These are phyloP conservation scores for Lotus japonicus DNA, from an alignment of 306 rosid genomes.

Conservation along the genomic window DNA sequence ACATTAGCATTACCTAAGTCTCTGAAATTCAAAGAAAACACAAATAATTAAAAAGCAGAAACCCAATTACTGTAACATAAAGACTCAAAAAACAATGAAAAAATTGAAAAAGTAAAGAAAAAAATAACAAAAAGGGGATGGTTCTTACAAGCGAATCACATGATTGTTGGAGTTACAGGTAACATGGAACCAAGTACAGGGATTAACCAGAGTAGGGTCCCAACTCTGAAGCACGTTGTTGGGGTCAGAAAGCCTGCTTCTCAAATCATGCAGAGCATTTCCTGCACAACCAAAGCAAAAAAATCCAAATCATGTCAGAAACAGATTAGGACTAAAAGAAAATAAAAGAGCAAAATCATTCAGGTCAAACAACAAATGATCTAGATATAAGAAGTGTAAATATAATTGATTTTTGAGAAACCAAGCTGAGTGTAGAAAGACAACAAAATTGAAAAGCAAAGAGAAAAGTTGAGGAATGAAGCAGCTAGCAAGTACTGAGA, in stretches of 20 bases:
- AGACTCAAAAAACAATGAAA: no score
- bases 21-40: constrained; percentile 46
- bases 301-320: not conserved
- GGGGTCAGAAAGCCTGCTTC: constrained; percentile 66
- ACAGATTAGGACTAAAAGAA: not conserved
- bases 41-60: constrained; percentile 6
- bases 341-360: not conserved
- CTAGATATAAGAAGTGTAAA: not conserved
- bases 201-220: constrained; percentile 99
- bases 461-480: constrained; percentile 1
- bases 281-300: constrained; percentile 37
- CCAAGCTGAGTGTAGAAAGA: not conserved
- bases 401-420: no score
- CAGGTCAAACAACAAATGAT: not conserved
- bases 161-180: constrained; percentile 68
- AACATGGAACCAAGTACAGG: constrained; percentile 99
- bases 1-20: constrained; percentile 87
- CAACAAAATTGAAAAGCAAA: not conserved
- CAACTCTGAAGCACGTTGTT: constrained; percentile 86
- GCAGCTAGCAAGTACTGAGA: not conserved
- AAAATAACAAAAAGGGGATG: not conserved
- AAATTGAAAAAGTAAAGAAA: not conserved
- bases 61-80: not conserved
- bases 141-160: constrained; percentile 75
- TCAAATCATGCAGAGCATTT: constrained; percentile 74